Evolutionary conservation across 2,329 filamentous ascomycete genomes (phyloP), one percentile per base, ranked within the genome.

Genomic region (Fusarium chaquense): DNA sequence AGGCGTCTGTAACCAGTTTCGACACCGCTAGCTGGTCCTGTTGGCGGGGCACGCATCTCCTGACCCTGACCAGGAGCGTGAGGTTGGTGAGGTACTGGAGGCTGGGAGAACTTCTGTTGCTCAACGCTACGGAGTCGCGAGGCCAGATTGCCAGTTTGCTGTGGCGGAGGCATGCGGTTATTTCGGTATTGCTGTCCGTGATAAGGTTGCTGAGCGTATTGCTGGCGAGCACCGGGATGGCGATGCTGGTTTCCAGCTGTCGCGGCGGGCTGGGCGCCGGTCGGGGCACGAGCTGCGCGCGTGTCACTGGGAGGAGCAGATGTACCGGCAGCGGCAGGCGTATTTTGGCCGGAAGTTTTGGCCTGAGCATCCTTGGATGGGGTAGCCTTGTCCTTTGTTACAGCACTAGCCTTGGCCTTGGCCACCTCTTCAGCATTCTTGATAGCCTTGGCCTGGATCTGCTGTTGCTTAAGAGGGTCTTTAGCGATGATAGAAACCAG

Each of bases 401-500:
- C 75, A 26, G 79, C 70, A 52, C 83, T 83, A 20, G 83, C 76
- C 76, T 89, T 89, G 57, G 87, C 83, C 73, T 89, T 86, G 6
- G 82, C 81, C 55, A 87, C 80, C 67, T 90, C 87, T 67, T 93
- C 90, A 4, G 89, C 90, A 71, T 95, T 91, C 76, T 89, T 88
- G 65, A 93, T 89, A 2, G 93, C 93, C 79, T 94, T 97, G 73
- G 94, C 91, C 76, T 97, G 91, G 68, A 99, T 98, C 76, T 94
- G 90, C 75, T 94, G 90, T 80, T 98, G 96, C 82, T 98, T 99
- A 46, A 84, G 87, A n/a, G 94, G 94, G 77, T 99, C 96, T 78
- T 98, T 99, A 62, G 96, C 95, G 65, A 99, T 91, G 71, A 99
- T 99, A 2, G 93, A 91, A 30, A 99, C 94, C 36, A 99, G 82